These are phyloP conservation scores for Podaxis sp. DNA, from an alignment of 768 basidiomycete genomes.

Conservation along the genomic window DNA sequence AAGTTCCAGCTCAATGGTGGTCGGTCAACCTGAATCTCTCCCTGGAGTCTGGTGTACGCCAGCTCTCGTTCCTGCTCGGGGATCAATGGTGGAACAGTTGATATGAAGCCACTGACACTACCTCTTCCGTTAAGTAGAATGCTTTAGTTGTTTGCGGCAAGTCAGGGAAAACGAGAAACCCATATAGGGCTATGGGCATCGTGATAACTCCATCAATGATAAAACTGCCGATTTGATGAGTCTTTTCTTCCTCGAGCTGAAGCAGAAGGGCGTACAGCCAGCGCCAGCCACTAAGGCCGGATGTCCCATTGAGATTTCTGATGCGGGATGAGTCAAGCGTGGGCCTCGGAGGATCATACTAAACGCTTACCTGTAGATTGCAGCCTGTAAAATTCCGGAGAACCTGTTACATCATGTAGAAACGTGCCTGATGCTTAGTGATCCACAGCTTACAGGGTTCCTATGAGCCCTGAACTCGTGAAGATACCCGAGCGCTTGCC, in stretches of 20 bases:
- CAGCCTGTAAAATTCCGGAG: conserved; percentile 63
- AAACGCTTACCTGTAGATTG: conserved; percentile 51
- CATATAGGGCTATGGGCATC: conserved; percentile 68
- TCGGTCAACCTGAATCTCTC: conserved; percentile 37
- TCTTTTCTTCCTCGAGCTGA: background rate
- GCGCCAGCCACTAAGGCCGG: conserved; percentile 63
- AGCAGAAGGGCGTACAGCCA: conserved; percentile 48
- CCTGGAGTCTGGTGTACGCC: conserved; percentile 46
- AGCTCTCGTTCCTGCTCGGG: conserved; percentile 50
- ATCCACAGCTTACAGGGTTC: conserved; percentile 51
- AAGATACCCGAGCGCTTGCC: conserved; percentile 75
- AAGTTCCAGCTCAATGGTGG: conserved; percentile 46
- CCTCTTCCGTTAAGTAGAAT: conserved; percentile 62
- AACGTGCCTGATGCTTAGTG: too few species aligned
- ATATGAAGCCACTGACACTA: conserved; percentile 16
- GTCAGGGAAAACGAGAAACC: conserved; percentile 73
- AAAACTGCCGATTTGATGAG: conserved; percentile 36
- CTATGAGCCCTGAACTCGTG: conserved; percentile 58
- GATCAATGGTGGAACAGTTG: background rate
- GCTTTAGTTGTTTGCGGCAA: conserved; percentile 62
- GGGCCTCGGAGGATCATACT: background rate
- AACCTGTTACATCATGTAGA: conserved; percentile 37
- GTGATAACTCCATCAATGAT: conserved; percentile 73
- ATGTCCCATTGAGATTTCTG: conserved; percentile 51
- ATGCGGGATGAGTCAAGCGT: background rate